These are phyloP conservation scores for Alternaria incomplexa DNA, from an alignment of 2,329 filamentous ascomycete species.

Conservation along the genomic window DNA sequence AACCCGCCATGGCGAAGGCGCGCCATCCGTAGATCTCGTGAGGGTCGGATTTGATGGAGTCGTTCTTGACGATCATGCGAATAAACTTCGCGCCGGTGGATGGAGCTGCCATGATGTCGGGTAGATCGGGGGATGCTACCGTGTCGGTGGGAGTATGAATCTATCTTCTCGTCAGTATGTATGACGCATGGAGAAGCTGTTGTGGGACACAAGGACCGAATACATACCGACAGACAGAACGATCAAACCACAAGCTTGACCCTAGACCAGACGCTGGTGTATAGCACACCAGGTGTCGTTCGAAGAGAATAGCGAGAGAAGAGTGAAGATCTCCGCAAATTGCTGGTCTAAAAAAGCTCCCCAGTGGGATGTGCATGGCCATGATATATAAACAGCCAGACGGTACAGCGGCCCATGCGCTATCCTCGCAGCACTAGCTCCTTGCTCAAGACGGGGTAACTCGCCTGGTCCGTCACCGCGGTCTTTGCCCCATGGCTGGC, in stretches of 20 bases:
- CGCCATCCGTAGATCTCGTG: constrained; percentile 74
- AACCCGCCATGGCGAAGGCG: constrained; percentile 67
- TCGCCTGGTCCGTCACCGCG: constrained; percentile 17
- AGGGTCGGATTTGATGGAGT: constrained; percentile 72
- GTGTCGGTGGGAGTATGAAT: neutral
- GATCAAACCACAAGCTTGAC: constrained; percentile 4
- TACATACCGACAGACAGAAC: constrained; percentile 11
- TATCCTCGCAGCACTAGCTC: constrained; percentile 10
- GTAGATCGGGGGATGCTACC: neutral
- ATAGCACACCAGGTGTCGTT: neutral
- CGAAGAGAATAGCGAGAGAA: constrained; percentile 11
- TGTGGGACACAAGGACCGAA: neutral
- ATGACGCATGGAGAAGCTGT: neutral
- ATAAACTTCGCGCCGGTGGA: constrained; percentile 52
- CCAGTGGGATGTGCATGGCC: constrained; percentile 11
- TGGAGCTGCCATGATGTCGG: constrained; percentile 14
- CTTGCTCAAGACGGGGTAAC: constrained; percentile 30
- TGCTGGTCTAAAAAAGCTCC: constrained; percentile 13
- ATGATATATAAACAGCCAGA: constrained; percentile 33
- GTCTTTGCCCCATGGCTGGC: constrained; percentile 18
- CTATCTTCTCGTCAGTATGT: neutral
- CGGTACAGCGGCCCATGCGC: constrained; percentile 28
- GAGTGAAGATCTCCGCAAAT: constrained; percentile 27
- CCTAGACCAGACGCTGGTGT: constrained; percentile 10
- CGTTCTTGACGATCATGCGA: constrained; percentile 67